These are phyloP conservation scores for Saccharum spontaneum DNA, from an alignment of 176 grass and related monocot species.

Conservation along the genomic window DNA sequence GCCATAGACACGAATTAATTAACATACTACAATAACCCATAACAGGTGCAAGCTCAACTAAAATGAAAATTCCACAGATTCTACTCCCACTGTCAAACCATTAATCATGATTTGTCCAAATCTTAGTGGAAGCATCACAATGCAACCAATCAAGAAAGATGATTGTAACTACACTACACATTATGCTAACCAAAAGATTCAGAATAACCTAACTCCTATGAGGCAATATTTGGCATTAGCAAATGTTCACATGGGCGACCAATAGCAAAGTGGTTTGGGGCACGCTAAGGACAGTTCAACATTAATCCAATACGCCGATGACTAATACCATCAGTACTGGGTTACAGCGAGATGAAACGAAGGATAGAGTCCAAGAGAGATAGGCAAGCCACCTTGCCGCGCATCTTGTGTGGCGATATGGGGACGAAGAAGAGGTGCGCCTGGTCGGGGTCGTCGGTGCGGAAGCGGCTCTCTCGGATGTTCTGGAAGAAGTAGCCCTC, in stretches of 20 bases:
- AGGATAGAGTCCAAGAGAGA: not conserved
- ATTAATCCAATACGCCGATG: not conserved
- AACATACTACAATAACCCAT: not conserved
- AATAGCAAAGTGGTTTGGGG: not conserved
- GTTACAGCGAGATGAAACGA: not conserved
- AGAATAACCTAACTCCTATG: not conserved
- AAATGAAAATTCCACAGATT: not conserved
- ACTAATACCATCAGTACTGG: not conserved
- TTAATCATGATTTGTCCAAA: not conserved
- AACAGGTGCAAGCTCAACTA: conserved; percentile 3
- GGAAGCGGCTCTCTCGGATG: conserved; percentile 79
- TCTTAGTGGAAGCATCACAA: not conserved
- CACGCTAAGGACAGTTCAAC: not conserved
- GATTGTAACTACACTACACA: not conserved
- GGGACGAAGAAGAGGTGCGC: conserved; percentile 92
- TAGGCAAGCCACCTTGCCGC: conserved; percentile 56
- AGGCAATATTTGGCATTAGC: not conserved
- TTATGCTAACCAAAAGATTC: not conserved
- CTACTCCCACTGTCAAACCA: not conserved
- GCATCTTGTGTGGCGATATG: conserved; percentile 94
- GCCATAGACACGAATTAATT: not conserved
- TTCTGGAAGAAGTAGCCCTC: conserved; percentile 99
- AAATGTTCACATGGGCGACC: not conserved
- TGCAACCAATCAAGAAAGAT: not conserved
- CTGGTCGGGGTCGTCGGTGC: conserved; percentile 59